Conservation (phyloP, 1,139 yeast genomes). For the Kodamaea anthophila region DNA sequence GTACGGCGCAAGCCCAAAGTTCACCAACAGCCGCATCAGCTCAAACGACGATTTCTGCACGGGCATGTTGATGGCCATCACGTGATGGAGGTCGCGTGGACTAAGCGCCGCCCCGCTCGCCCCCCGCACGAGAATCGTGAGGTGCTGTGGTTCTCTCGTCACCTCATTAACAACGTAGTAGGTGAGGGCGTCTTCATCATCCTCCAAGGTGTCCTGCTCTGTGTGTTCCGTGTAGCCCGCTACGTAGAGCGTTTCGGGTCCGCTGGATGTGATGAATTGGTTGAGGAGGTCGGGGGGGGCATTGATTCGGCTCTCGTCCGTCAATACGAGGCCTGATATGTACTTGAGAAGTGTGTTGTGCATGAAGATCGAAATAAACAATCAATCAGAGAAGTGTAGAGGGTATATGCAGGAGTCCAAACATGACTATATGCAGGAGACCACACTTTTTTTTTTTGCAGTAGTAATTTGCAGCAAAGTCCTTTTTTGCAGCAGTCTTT, state of each 20-base stretch:
- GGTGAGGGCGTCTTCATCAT: too few species aligned
- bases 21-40: slow-evolving; percentile 52
- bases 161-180: slow-evolving; percentile 15
- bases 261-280: slow-evolving; percentile 14
- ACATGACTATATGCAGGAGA: too few species aligned
- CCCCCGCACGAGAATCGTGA: too few species aligned
- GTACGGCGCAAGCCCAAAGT: slow-evolving; percentile 36
- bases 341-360: slow-evolving; percentile 1
- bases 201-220: too few species aligned
- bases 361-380: too few species aligned
- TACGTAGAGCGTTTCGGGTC: slow-evolving; percentile 19
- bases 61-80: slow-evolving; percentile 5
- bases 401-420: too few species aligned
- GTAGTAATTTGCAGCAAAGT: too few species aligned
- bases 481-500: too few species aligned
- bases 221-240: slow-evolving; percentile 11
- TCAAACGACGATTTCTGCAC: slow-evolving; percentile 32
- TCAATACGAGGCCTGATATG: too few species aligned
- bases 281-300: slow-evolving; percentile 1
- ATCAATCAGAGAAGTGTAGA: too few species aligned
- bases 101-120: too few species aligned
- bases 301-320: not conserved
- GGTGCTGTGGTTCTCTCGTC: slow-evolving; percentile 1
- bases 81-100: slow-evolving; percentile 1
- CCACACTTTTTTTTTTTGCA: too few species aligned